phyloP scores from a whole-genome alignment of 2,329 filamentous ascomycete genomes.

The Fusarium sulawesiense region DNA sequence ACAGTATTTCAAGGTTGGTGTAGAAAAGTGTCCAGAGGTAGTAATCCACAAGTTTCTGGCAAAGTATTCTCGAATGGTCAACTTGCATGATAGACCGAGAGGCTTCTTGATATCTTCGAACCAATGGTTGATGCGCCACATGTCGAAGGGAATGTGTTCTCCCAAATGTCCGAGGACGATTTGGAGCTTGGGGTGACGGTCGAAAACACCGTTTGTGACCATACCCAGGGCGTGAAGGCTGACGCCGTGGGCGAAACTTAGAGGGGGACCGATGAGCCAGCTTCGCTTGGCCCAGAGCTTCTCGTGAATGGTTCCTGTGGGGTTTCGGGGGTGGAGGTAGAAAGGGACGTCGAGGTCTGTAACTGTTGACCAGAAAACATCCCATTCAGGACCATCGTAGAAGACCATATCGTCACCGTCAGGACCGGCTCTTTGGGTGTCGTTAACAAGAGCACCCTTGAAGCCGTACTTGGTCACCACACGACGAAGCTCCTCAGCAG shows the following conservation, averaged over 20 bases:
- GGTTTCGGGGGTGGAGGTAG: slow-evolving; percentile 71
- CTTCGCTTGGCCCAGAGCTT: slow-evolving; percentile 69
- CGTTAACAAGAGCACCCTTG: slow-evolving; percentile 71
- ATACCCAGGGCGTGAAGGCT: slow-evolving; percentile 66
- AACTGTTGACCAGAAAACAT: slow-evolving; percentile 69
- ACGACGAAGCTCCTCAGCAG: slow-evolving; percentile 61
- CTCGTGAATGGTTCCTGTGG: slow-evolving; percentile 66
- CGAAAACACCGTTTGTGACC: slow-evolving; percentile 63
- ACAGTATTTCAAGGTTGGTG: slow-evolving; percentile 62
- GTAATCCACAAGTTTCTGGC: slow-evolving; percentile 67
- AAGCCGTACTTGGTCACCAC: slow-evolving; percentile 70
- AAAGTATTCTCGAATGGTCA: slow-evolving; percentile 65
- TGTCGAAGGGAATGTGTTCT: slow-evolving; percentile 62
- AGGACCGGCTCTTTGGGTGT: slow-evolving; percentile 67
- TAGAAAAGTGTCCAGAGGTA: slow-evolving; percentile 67
- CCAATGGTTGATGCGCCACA: slow-evolving; percentile 65
- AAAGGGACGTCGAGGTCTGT: slow-evolving; percentile 71
- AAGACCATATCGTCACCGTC: slow-evolving; percentile 72
- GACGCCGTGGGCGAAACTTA: slow-evolving; percentile 69
- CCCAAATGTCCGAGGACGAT: slow-evolving; percentile 61
- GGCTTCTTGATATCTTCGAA: slow-evolving; percentile 67
- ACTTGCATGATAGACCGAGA: slow-evolving; percentile 60
- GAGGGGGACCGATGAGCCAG: slow-evolving; percentile 69
- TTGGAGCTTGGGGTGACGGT: slow-evolving; percentile 59
- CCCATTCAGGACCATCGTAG: slow-evolving; percentile 71